Evolutionary conservation across 179 eudicot genomes (phyloP).

Genomic region (Spinacia oleracea): DNA sequence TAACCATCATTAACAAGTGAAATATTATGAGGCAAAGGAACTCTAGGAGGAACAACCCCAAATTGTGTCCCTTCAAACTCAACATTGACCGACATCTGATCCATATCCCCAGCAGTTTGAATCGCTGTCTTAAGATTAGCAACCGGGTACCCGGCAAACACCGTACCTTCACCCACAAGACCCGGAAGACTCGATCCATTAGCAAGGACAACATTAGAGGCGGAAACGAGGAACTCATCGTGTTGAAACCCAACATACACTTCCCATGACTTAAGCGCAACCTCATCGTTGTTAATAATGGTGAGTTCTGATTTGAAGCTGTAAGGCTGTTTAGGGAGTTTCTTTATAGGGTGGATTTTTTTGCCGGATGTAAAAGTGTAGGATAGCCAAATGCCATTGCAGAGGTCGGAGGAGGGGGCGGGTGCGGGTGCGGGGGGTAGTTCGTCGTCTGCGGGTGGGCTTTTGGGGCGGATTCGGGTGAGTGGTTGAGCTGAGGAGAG

Average conservation of each 20-base stretch:
- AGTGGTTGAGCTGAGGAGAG: slow-evolving; percentile 8
- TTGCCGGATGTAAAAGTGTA: slow-evolving; percentile 31
- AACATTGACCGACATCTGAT: slow-evolving; percentile 42
- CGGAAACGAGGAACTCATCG: slow-evolving; percentile 36
- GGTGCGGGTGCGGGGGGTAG: slow-evolving; percentile 31
- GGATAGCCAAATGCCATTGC: slow-evolving; percentile 44
- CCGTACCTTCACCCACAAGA: slow-evolving; percentile 48
- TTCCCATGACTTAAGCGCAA: slow-evolving; percentile 42
- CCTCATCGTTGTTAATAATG: slow-evolving; percentile 40
- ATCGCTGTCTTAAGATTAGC: slow-evolving; percentile 59
- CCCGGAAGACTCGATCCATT: slow-evolving; percentile 53
- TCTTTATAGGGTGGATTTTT: slow-evolving; percentile 31
- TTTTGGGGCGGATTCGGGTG: background rate
- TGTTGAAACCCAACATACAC: slow-evolving; percentile 40
- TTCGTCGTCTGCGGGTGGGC: background rate
- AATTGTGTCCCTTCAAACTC: slow-evolving; percentile 79
- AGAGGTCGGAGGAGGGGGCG: slow-evolving; percentile 34
- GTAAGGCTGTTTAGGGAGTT: slow-evolving; percentile 31
- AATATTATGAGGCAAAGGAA: slow-evolving; percentile 61
- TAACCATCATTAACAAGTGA: slow-evolving; percentile 75
- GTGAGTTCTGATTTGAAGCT: slow-evolving; percentile 37
- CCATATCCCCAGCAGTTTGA: slow-evolving; percentile 68
- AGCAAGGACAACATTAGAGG: slow-evolving; percentile 26
- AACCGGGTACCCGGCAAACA: slow-evolving; percentile 52
- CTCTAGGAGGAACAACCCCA: slow-evolving; percentile 52